A percentile compares a stretch with the other conserved stretches of the same genome.
Evolutionary conservation across 2,329 filamentous ascomycete genomes (phyloP).

Genomic region (Neofusicoccum sp.): DNA sequence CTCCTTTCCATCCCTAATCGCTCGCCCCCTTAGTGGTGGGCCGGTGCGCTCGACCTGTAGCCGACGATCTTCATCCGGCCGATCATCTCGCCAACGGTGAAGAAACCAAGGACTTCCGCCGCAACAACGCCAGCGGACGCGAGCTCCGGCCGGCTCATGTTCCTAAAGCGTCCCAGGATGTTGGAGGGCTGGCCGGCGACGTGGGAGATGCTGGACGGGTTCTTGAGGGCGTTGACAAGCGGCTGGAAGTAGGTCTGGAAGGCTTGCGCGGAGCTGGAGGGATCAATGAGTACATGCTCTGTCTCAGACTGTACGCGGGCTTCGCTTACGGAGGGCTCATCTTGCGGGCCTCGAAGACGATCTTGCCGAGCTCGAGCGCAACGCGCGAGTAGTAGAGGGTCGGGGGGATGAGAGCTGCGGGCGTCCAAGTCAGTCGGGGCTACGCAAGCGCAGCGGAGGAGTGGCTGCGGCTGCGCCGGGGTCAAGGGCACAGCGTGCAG

Average conservation of each 20-base stretch:
- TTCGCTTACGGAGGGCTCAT: constrained; percentile 88
- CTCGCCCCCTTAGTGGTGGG: constrained; percentile 29
- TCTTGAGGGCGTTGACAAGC: constrained; percentile 66
- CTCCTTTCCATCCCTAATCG: background rate
- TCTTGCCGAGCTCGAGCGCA: constrained; percentile 79
- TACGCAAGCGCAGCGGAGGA: background rate
- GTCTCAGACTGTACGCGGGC: background rate
- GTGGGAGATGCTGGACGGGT: constrained; percentile 62
- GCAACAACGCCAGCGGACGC: constrained; percentile 71
- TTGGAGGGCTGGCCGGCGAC: constrained; percentile 51
- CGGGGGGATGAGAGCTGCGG: constrained; percentile 75
- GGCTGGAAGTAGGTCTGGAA: constrained; percentile 87
- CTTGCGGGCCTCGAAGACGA: constrained; percentile 82
- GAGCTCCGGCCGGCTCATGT: constrained; percentile 69
- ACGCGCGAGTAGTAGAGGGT: constrained; percentile 92
- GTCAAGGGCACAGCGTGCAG: too few species aligned
- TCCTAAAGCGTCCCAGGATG: constrained; percentile 61
- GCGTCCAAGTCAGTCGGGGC: constrained; percentile 21
- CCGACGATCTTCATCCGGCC: constrained; percentile 93
- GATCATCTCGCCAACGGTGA: constrained; percentile 96
- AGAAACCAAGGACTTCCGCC: constrained; percentile 92
- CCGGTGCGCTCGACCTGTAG: constrained; percentile 55
- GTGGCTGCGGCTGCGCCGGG: background rate
- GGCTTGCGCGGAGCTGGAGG: constrained; percentile 66
- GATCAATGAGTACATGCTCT: constrained; percentile 6